Conservation (phyloP, 306 rosid species). For the Dicorynia guianensis region DNA sequence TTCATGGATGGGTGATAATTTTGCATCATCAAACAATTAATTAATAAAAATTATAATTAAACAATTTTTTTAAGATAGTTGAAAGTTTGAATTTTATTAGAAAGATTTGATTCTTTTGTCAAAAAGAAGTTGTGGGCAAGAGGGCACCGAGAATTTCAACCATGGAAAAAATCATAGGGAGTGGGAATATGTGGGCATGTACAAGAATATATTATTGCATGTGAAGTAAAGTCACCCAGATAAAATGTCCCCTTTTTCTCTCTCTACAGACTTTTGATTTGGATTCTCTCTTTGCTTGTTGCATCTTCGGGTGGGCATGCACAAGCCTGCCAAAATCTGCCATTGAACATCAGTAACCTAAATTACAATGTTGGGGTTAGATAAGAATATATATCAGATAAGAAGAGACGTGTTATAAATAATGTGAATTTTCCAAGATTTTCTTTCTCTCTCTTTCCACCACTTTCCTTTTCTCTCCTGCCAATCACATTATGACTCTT, state of each 20-base stretch:
- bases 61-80: no score
- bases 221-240: background rate
- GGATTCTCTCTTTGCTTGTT: background rate
- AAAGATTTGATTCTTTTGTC: background rate
- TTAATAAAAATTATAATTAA: no score
- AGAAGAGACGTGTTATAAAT: conserved; percentile 24
- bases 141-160: conserved; percentile 1
- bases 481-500: no score
- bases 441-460: conserved; percentile 10
- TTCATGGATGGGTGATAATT: no score
- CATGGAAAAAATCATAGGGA: background rate
- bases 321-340: no score
- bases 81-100: background rate
- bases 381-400: background rate
- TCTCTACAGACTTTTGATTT: background rate
- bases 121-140: background rate
- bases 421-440: conserved; percentile 1
- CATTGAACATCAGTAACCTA: no score
- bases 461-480: conserved; percentile 16
- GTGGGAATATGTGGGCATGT: background rate
- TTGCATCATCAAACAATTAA: no score
- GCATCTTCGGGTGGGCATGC: background rate
- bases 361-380: no score
- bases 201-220: background rate
- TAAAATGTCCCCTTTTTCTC: background rate